Evolutionary conservation across 108 stramenopile genomes (phyloP).

Genomic region (Hondaea fermentalgiana): DNA sequence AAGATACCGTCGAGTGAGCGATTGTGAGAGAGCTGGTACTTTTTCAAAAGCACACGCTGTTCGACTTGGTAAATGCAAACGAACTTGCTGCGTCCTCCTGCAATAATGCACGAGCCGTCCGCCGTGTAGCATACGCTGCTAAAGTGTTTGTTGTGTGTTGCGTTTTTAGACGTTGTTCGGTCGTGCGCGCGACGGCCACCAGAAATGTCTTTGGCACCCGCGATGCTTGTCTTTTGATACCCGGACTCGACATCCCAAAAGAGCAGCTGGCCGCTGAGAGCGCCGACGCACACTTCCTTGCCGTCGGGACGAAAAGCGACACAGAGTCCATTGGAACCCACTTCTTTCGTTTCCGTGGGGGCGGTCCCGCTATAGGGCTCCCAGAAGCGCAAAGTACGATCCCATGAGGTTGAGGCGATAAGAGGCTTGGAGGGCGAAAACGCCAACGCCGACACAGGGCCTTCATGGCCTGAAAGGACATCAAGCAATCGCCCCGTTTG

Average conservation of each 20-base stretch:
- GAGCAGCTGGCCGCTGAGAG: constrained; percentile 74
- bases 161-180: constrained; percentile 73
- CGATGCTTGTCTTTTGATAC: constrained; percentile 67
- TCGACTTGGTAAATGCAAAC: constrained; percentile 93
- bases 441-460: constrained; percentile 68
- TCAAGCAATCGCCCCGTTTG: constrained; percentile 81
- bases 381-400: constrained; percentile 92
- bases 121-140: constrained; percentile 89
- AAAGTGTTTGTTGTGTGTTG: constrained; percentile 80
- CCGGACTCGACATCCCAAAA: constrained; percentile 87
- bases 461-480: constrained; percentile 84
- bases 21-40: constrained; percentile 97
- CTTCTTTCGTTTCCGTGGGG: constrained; percentile 68
- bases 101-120: constrained; percentile 86
- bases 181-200: constrained; percentile 80
- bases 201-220: constrained; percentile 73
- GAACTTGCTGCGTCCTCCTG: constrained; percentile 92
- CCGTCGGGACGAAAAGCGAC: constrained; percentile 87
- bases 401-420: constrained; percentile 89
- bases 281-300: constrained; percentile 81
- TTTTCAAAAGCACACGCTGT: constrained; percentile 82
- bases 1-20: constrained; percentile 44
- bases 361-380: constrained; percentile 74
- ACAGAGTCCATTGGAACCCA: constrained; percentile 85
- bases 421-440: constrained; percentile 59